A percentile compares a stretch with the other conserved stretches of the same genome.
phyloP scores from a whole-genome alignment of 441 rosid species.

The Manihot esculenta region DNA sequence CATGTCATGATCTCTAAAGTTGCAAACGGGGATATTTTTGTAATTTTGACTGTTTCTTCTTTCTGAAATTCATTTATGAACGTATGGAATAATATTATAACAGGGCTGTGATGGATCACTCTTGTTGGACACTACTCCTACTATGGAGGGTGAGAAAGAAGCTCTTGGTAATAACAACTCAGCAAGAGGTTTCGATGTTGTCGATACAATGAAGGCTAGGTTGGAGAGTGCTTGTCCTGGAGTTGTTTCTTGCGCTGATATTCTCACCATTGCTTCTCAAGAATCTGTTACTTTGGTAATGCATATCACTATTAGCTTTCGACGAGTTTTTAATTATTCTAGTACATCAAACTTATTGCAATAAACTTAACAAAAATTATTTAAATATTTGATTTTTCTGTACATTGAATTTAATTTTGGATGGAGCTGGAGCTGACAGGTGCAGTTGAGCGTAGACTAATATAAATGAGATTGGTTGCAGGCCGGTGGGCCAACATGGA shows the following conservation, averaged over 20 bases:
- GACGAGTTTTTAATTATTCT: too few relatives aligned
- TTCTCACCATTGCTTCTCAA: slow-evolving; percentile 66
- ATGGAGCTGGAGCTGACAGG: too few relatives aligned
- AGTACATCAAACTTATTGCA: too few relatives aligned
- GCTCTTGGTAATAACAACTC: slow-evolving; percentile 41
- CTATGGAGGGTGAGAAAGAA: slow-evolving; percentile 52
- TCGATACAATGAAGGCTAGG: slow-evolving; percentile 58
- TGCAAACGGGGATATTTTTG: too few relatives aligned
- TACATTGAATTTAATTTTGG: too few relatives aligned
- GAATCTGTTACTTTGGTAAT: slow-evolving; percentile 56
- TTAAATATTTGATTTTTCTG: too few relatives aligned
- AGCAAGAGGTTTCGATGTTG: slow-evolving; percentile 55
- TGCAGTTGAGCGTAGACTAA: not conserved
- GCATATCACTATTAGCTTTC: too few relatives aligned
- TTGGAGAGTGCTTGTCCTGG: slow-evolving; percentile 61
- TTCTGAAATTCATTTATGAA: too few relatives aligned
- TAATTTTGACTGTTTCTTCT: too few relatives aligned
- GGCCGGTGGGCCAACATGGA: slow-evolving; percentile 56
- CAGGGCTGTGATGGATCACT: slow-evolving; percentile 64
- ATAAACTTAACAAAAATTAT: too few relatives aligned
- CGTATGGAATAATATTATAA: too few relatives aligned
- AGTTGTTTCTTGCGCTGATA: slow-evolving; percentile 76
- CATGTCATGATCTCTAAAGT: too few relatives aligned
- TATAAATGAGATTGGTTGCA: not conserved
- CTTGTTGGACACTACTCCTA: slow-evolving; percentile 45